These are phyloP conservation scores for Sorghum bicolor DNA, from an alignment of 176 grass and related monocot species.

Conservation along the genomic window Sorghum_bicolor_NCBIv3 NC_012872.2:65365001-65365500, in stretches of 20 bases:
- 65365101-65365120: slow-evolving; percentile 40
- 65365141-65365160: slow-evolving; percentile 35
- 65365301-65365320: slow-evolving; percentile 53
- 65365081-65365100: background rate
- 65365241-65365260: slow-evolving; percentile 57
- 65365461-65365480: slow-evolving; percentile 55
- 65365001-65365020: slow-evolving; percentile 19
- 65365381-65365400: background rate
- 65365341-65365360: slow-evolving; percentile 27
- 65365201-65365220: slow-evolving; percentile 9
- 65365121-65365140: slow-evolving; percentile 15
- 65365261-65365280: slow-evolving; percentile 24
- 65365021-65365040: slow-evolving; percentile 34
- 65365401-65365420: background rate
- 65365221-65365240: background rate
- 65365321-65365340: slow-evolving; percentile 24
- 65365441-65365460: slow-evolving; percentile 19
- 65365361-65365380: background rate
- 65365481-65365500: slow-evolving; percentile 44
- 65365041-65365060: background rate
- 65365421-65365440: background rate
- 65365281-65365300: background rate
- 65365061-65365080: background rate
- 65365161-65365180: background rate
- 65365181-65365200: background rate